phyloP scores from a whole-genome alignment of 2,329 filamentous ascomycete species.

The Ophiocordyceps camponoti-floridani region DNA sequence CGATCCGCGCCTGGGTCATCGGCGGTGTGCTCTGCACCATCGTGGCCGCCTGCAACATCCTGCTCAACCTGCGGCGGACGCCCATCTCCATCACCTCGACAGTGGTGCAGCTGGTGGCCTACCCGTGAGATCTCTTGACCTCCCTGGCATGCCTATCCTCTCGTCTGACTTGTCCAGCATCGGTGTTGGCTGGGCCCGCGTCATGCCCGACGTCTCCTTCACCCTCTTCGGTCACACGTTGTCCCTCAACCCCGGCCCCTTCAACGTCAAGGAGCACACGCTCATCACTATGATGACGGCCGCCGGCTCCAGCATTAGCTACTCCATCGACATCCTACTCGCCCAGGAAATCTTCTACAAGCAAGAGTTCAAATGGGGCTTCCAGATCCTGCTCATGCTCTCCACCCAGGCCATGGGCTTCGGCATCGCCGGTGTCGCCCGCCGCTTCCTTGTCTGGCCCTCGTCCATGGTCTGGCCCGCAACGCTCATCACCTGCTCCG shows the following conservation, averaged over 20 bases:
- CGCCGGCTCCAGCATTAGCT: constrained; percentile 15
- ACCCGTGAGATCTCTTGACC: constrained; percentile 16
- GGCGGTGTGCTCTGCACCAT: constrained; percentile 38
- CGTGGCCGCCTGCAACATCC: constrained; percentile 36
- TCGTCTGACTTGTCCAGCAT: constrained; percentile 5
- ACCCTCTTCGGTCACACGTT: constrained; percentile 12
- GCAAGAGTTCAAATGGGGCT: constrained; percentile 33
- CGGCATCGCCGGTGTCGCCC: constrained; percentile 39
- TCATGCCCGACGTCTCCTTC: constrained; percentile 13
- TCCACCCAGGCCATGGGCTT: constrained; percentile 47
- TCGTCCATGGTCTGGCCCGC: constrained; percentile 49
- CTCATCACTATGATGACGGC: constrained; percentile 28
- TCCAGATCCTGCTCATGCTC: constrained; percentile 40
- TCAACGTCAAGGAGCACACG: constrained; percentile 30
- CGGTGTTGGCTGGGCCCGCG: constrained; percentile 14
- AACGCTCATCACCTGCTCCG: constrained; percentile 39
- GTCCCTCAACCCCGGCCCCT: constrained; percentile 21
- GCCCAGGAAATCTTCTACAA: constrained; percentile 29
- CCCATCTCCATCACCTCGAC: constrained; percentile 33
- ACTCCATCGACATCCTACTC: constrained; percentile 22
- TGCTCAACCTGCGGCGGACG: constrained; percentile 30
- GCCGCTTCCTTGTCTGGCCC: constrained; percentile 41
- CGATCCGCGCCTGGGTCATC: constrained; percentile 45
- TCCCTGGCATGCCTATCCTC: background rate
- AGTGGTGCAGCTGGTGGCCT: constrained; percentile 36